A percentile compares a stretch with the other conserved stretches of the same genome.
phyloP scores from a whole-genome alignment of 352 stramenopile species.

The Globisporangium recalcitrans region DNA sequence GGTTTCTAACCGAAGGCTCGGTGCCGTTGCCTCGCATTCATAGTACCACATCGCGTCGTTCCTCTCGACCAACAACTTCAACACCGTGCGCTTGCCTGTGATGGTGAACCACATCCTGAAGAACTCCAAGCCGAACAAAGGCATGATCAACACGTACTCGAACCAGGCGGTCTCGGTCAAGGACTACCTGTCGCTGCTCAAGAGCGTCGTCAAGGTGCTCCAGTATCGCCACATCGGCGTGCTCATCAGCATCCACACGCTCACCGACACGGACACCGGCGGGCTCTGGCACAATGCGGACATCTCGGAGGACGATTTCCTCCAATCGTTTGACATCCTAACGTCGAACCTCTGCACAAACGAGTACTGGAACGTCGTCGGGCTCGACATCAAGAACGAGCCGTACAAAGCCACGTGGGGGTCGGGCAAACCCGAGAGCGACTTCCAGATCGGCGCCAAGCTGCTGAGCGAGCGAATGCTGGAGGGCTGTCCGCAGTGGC shows the following conservation, averaged over 20 bases:
- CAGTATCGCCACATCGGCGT: slow-evolving; percentile 24
- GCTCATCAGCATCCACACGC: slow-evolving; percentile 28
- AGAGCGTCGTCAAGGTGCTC: slow-evolving; percentile 27
- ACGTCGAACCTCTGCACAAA: slow-evolving; percentile 8
- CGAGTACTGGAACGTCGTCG: slow-evolving; percentile 57
- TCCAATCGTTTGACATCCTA: slow-evolving; percentile 22
- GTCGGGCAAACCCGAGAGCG: slow-evolving; percentile 17
- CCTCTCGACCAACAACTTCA: slow-evolving; percentile 37
- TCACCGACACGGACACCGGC: slow-evolving; percentile 14
- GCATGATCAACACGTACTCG: slow-evolving; percentile 25
- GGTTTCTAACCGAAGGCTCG: background rate
- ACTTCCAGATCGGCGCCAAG: slow-evolving; percentile 25
- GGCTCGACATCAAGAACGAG: slow-evolving; percentile 63
- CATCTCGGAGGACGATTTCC: slow-evolving; percentile 18
- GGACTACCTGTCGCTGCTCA: slow-evolving; percentile 28
- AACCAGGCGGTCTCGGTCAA: slow-evolving; percentile 30
- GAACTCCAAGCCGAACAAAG: slow-evolving; percentile 21
- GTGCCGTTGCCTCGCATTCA: background rate
- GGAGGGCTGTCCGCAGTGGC: slow-evolving; percentile 26
- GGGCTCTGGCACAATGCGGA: slow-evolving; percentile 21
- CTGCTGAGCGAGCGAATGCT: slow-evolving; percentile 27
- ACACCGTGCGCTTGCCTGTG: slow-evolving; percentile 25
- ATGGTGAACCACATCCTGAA: slow-evolving; percentile 29
- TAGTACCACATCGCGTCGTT: slow-evolving; percentile 34
- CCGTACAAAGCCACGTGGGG: slow-evolving; percentile 47